Conservation (phyloP, 2,329 filamentous ascomycete species). For the Trichoderma atroviride region DNA sequence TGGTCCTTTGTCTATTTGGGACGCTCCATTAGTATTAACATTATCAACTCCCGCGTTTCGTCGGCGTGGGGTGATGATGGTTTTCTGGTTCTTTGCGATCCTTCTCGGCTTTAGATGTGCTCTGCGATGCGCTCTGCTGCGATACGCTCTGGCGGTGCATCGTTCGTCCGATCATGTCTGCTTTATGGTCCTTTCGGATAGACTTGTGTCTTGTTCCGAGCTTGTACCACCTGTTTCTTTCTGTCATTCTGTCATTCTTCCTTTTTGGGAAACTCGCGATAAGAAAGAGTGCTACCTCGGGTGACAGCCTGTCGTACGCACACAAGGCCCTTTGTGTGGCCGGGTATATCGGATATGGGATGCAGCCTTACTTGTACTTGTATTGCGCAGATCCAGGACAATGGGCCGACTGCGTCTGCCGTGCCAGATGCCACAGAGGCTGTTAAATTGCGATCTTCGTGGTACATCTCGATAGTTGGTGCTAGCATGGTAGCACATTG, state of each 20-base stretch:
- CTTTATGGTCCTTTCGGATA: neutral
- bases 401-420: conserved; percentile 1
- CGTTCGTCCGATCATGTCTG: neutral
- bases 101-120: neutral
- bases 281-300: neutral
- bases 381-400: conserved; percentile 2
- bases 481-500: neutral
- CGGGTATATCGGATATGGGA: neutral
- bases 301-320: neutral
- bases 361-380: conserved; percentile 8
- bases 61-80: conserved; percentile 16
- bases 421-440: neutral
- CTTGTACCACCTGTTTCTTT: neutral
- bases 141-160: neutral
- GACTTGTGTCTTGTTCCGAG: neutral
- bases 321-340: neutral
- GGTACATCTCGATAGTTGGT: conserved; percentile 5
- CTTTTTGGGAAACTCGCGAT: neutral
- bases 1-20: conserved; percentile 22
- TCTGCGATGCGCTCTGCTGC: neutral
- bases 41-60: conserved; percentile 19
- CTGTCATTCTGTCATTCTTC: neutral
- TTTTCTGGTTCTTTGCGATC: neutral
- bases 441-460: conserved; percentile 16
- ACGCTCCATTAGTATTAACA: conserved; percentile 5